Evolutionary conservation across 2,329 filamentous ascomycete species (phyloP).

Genomic region (Fusarium sp.): DNA sequence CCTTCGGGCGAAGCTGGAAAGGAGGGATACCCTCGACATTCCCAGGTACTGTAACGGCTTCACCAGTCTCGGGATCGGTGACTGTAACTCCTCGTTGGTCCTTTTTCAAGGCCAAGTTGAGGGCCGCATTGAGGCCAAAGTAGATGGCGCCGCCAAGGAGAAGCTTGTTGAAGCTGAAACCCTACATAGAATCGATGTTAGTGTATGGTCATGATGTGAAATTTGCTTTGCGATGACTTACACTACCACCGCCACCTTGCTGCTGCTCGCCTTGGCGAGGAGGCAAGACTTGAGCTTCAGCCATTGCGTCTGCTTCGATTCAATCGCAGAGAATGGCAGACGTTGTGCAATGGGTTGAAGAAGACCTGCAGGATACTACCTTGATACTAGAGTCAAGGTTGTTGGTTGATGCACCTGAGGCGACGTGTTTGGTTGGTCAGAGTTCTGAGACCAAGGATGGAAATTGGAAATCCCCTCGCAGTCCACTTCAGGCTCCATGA

Average conservation of each 20-base stretch:
- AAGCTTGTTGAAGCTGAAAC: conserved; percentile 55
- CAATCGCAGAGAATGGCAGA: not conserved
- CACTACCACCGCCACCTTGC: conserved; percentile 40
- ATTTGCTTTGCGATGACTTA: conserved; percentile 35
- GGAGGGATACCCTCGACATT: conserved; percentile 67
- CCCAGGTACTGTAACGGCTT: conserved; percentile 60
- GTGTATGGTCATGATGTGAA: not conserved
- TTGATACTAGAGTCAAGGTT: conserved; percentile 23
- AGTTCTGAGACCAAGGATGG: not conserved
- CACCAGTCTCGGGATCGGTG: conserved; percentile 59
- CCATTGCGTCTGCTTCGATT: conserved; percentile 34
- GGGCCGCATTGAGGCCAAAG: conserved; percentile 65
- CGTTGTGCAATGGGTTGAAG: not conserved
- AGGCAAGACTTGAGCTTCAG: conserved; percentile 38
- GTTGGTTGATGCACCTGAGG: conserved; percentile 20
- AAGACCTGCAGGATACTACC: conserved; percentile 6
- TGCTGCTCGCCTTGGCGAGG: conserved; percentile 39
- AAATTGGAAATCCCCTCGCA: conserved; percentile 32
- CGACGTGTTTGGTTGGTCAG: conserved; percentile 20
- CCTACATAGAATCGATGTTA: conserved; percentile 36
- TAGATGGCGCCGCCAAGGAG: conserved; percentile 63
- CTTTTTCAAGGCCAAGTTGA: conserved; percentile 62
- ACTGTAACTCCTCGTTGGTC: conserved; percentile 57
- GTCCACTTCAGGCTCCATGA: conserved; percentile 11
- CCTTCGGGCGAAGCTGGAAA: conserved; percentile 70